phyloP scores from a whole-genome alignment of 2,329 filamentous ascomycete genomes.

The Hansfordia pulvinata region DNA sequence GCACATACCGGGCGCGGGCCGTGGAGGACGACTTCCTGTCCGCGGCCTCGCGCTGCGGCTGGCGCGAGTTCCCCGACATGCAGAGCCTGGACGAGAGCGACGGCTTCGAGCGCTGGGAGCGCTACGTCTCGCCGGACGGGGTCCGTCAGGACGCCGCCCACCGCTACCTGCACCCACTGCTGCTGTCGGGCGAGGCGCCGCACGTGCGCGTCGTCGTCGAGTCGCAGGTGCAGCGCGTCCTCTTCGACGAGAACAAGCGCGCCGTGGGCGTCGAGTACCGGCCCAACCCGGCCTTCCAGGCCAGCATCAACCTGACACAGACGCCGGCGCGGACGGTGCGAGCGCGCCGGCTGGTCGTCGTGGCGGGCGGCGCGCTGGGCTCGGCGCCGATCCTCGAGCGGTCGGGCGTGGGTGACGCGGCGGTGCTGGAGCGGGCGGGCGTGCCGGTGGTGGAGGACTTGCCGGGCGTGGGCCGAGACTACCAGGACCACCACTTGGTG shows the following conservation, averaged over 20 bases:
- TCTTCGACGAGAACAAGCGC: constrained; percentile 31
- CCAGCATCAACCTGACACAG: not conserved
- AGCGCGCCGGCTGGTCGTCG: constrained; percentile 30
- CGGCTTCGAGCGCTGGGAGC: constrained; percentile 11
- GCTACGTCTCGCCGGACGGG: constrained; percentile 21
- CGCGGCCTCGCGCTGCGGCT: constrained; percentile 28
- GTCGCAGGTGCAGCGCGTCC: constrained; percentile 31
- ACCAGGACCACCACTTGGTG: constrained; percentile 39
- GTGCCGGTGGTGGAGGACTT: constrained; percentile 22
- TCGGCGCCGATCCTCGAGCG: constrained; percentile 34
- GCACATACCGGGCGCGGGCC: constrained; percentile 23
- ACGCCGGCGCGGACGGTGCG: constrained; percentile 19
- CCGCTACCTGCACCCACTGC: constrained; percentile 33
- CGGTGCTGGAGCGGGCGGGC: constrained; percentile 24
- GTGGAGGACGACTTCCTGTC: constrained; percentile 30
- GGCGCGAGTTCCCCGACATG: constrained; percentile 30
- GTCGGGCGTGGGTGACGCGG: constrained; percentile 32
- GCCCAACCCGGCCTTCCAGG: constrained; percentile 23
- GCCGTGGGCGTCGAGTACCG: constrained; percentile 37
- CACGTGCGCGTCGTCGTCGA: constrained; percentile 38
- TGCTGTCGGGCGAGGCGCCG: constrained; percentile 27
- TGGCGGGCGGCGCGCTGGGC: constrained; percentile 23
- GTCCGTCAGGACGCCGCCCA: constrained; percentile 38
- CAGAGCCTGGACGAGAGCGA: constrained; percentile 25
- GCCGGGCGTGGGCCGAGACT: constrained; percentile 29